These are phyloP conservation scores for Coccomyxa subellipsoidea DNA, from an alignment of 163 green algal genomes.

Conservation along the genomic window DNA sequence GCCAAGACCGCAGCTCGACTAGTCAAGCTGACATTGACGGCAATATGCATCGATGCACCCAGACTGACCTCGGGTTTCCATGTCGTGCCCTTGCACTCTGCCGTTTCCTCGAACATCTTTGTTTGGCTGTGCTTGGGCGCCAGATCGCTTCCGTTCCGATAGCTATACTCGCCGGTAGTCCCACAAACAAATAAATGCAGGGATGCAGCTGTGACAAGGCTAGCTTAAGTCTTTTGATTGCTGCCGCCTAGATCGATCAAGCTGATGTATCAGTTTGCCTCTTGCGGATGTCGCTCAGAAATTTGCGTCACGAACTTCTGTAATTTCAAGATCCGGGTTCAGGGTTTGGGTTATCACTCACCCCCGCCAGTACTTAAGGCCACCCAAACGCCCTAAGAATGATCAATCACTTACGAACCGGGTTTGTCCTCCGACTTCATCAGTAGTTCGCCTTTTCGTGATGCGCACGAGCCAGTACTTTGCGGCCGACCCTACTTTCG, in stretches of 20 bases:
- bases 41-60: background rate
- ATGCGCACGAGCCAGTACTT: background rate
- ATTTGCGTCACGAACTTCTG: background rate
- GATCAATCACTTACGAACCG: background rate
- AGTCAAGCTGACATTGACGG: background rate
- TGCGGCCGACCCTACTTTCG: background rate
- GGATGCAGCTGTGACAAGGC: too few relatives aligned
- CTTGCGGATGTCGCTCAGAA: background rate
- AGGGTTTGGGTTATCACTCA: background rate
- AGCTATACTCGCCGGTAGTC: background rate
- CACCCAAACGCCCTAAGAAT: background rate
- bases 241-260: background rate
- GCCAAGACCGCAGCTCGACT: background rate
- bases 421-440: background rate
- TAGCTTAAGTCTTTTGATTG: background rate
- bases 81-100: background rate
- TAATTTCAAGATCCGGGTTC: background rate
- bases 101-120: background rate
- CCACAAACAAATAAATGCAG: too few relatives aligned
- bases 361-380: background rate
- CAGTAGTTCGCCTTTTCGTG: background rate
- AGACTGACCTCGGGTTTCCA: constrained; percentile 1
- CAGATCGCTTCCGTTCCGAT: background rate
- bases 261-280: background rate
- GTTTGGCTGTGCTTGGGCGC: background rate